Evolutionary conservation across 2,329 filamentous ascomycete genomes (phyloP), one percentile per base, ranked within the genome.

Genomic region (Microdochium paspali): DNA sequence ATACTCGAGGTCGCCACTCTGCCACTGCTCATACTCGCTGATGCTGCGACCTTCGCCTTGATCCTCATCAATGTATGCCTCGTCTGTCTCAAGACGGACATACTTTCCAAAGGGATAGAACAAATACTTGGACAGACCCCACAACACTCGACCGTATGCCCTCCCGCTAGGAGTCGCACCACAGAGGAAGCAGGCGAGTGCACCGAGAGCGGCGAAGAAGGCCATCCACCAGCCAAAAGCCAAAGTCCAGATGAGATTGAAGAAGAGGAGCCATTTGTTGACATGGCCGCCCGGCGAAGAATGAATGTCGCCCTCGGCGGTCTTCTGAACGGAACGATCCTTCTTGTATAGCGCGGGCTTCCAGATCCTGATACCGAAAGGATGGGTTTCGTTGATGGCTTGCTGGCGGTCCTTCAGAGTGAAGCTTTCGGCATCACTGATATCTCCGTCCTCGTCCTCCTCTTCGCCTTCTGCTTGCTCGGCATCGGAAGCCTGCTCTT

Each of bases 301-400:
- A 69, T 98, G 93, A 50, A 98, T 97, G 64, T 98, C 93, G 13
- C 87, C 90, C 68, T 97, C 91, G 5, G 93, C 93, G 44, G 84
- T 95, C 66, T 94, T 93, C 64, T 97, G 90, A 31, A 98, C 94
- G 1, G 93, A 98, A 48, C 93, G 84, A 58, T 86, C 84, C 67
- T 98, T 98, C 69, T 98, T 98, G 77, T 98, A 98, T 53, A 98
- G 67, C 1, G 93, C 94, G 40, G 93, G 93, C 66, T 98, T 98
- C 93, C 93, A 98, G 53, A 98, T 88, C 63, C 94, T 84, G 62
- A 98, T 97, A 73, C 93, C 93, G 59, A 98, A 98, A 1, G 93
- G 93, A 73, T 98, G 93, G 1, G 93, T 98, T 65, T 95, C 85
- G 68, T 98, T 98, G 73, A 98, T 98, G 54, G 93, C 93, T 63